Percentiles rank a stretch among this genome's conserved stretches.
These are phyloP conservation scores for Populus simonii DNA, from an alignment of 345 rosid genomes.

Conservation along the genomic window DNA sequence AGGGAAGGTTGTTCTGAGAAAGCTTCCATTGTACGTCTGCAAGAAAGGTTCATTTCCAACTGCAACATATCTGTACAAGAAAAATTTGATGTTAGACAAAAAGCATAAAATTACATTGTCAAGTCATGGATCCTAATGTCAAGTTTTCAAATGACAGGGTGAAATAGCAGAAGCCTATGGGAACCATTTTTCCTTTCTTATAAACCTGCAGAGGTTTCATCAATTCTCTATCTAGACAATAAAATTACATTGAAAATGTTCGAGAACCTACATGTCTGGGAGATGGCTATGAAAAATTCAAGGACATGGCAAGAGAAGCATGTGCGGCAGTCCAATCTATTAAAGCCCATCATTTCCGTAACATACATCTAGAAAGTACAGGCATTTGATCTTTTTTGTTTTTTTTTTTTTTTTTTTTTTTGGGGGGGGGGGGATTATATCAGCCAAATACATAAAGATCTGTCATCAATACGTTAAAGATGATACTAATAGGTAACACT, in stretches of 20 bases:
- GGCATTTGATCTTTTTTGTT: background rate
- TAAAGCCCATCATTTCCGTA: background rate
- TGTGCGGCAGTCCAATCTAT: background rate
- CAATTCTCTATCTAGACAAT: background rate
- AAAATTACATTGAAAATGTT: background rate
- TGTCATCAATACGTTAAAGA: background rate
- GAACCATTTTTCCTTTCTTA: background rate
- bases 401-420: too few species aligned
- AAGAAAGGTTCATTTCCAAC: constrained; percentile 94
- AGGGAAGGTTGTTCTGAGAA: constrained; percentile 55
- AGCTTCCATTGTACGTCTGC: constrained; percentile 56
- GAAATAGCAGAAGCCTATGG: background rate
- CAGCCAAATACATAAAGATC: background rate
- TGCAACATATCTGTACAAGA: constrained; percentile 58
- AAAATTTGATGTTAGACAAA: background rate
- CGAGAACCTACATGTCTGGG: background rate
- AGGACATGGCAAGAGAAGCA: background rate
- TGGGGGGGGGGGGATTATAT: background rate
- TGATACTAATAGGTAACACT: background rate
- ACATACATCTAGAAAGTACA: background rate
- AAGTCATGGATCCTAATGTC: background rate
- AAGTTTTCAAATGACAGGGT: background rate
- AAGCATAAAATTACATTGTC: background rate
- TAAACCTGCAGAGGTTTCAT: background rate
- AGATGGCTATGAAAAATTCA: background rate